Conservation (phyloP, 208 protist genomes). For the Acanthamoeba royreba region DNA sequence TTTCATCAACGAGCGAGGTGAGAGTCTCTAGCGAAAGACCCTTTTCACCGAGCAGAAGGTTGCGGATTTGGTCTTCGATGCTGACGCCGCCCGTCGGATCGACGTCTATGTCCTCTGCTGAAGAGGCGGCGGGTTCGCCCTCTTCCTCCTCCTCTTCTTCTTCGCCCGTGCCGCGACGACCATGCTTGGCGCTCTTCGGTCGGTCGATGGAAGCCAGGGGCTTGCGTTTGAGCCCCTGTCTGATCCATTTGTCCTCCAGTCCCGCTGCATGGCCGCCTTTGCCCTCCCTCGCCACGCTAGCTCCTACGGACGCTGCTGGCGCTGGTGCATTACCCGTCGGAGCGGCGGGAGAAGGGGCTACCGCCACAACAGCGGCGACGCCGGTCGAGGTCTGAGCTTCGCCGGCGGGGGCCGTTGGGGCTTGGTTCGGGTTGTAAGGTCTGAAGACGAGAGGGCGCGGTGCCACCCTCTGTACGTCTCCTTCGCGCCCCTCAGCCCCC, state of each 20-base stretch:
- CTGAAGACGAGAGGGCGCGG: not conserved
- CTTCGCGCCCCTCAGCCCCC: not conserved
- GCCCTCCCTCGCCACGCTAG: too few relatives aligned
- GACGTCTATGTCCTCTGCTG: too few relatives aligned
- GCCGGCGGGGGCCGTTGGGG: not conserved
- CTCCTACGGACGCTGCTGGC: too few relatives aligned
- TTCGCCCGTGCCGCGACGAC: not conserved
- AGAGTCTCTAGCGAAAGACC: not conserved
- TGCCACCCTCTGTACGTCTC: not conserved
- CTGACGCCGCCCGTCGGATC: not conserved
- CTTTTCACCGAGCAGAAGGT: not conserved
- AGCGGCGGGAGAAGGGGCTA: too few relatives aligned
- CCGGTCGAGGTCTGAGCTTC: not conserved
- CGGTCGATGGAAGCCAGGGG: too few relatives aligned
- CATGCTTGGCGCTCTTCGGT: not conserved
- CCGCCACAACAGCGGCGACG: not conserved
- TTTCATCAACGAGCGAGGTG: not conserved
- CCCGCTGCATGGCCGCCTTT: too few relatives aligned
- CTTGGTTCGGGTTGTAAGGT: not conserved
- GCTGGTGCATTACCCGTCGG: too few relatives aligned
- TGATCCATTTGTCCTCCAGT: too few relatives aligned
- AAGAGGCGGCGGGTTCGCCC: too few relatives aligned
- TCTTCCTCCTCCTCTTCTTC: too few relatives aligned
- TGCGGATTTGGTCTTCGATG: not conserved
- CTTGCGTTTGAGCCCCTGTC: too few relatives aligned